Evolutionary conservation across 2,329 filamentous ascomycete species (phyloP), one percentile per base, ranked within the genome.

Genomic region (Tolypocladium guangdongense): DNA sequence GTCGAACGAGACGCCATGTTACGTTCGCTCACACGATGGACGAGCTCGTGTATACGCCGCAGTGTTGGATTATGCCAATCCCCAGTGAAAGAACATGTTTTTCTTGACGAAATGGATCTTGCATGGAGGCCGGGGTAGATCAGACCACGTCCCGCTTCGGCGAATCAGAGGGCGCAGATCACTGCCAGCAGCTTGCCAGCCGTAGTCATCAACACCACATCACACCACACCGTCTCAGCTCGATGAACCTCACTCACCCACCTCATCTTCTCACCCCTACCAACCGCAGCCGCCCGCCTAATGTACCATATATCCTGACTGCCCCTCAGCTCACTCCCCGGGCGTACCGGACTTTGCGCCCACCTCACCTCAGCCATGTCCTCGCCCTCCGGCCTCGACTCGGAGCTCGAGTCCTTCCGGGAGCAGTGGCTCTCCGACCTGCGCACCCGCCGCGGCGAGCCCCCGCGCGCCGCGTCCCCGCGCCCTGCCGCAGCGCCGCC

Each of bases 341-440:
- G 47, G 35, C 54, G 48, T 27, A 45, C 32, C 55, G 51, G 53
- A 46, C 45, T 39, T 46, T 14, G 36, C 39, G 12, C 5, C 10
- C 22, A 2, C 16, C 12, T 27, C 39, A 7, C 24, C 33, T 30
- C 52, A 39, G 48, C 48, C 53, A 62, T 62, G 60, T 12, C 57
- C 7, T 49, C 60, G 7, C 30, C 50, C 32, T n/a, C 33, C 1
- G 50, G 54, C 18, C 70, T 77, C 41, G 80, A 81, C 65, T 77
- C 84, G 48, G 90, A 95, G 68, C 81, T 96, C 57, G 88, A 95
- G 68, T 84, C 80, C 49, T 96, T 96, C 71, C 84, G 91, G 61
- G 79, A 82, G 63, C 79, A 90, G 76, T 96, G 91, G 91, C 83
- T 83, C 54, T 86, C 88, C 60, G 91, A 96, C 66, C 86, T 95